Evolutionary conservation across 768 basidiomycete genomes (phyloP).

Genomic region (Exsudoporus frostii): DNA sequence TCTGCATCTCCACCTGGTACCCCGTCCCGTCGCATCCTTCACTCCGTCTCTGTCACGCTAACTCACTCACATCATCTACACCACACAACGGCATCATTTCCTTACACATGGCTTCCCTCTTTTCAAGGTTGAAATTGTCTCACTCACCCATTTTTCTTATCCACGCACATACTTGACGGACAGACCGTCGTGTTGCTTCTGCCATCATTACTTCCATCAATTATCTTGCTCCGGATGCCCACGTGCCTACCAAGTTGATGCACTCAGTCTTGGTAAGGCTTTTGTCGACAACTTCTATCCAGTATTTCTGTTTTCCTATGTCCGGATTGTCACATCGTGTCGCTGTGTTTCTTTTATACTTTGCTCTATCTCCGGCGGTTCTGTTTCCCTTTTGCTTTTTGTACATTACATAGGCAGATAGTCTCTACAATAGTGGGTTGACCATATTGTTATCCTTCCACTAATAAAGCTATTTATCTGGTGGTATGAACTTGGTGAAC

Average conservation of each 20-base stretch:
- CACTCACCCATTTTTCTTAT: slow-evolving; percentile 10
- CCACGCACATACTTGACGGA: slow-evolving; percentile 21
- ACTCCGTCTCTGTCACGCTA: slow-evolving; percentile 17
- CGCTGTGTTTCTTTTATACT: slow-evolving; percentile 12
- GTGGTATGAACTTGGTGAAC: slow-evolving; percentile 4
- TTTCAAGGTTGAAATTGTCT: slow-evolving; percentile 16
- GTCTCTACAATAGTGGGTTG: slow-evolving; percentile 53
- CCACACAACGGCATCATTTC: slow-evolving; percentile 30
- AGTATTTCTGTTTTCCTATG: slow-evolving; percentile 12
- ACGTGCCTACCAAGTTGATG: slow-evolving; percentile 9
- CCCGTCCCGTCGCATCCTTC: slow-evolving; percentile 24
- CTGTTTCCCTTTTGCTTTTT: slow-evolving; percentile 25
- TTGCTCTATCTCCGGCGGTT: slow-evolving; percentile 26
- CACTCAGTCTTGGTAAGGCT: slow-evolving; percentile 7
- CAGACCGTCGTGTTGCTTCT: slow-evolving; percentile 17
- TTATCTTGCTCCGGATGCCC: slow-evolving; percentile 14
- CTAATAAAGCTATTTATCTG: slow-evolving; percentile 47
- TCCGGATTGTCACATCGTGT: slow-evolving; percentile 16
- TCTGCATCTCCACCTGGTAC: slow-evolving; percentile 22
- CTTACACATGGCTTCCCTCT: slow-evolving; percentile 17
- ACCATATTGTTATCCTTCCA: slow-evolving; percentile 59
- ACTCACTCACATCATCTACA: slow-evolving; percentile 26
- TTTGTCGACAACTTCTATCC: slow-evolving; percentile 13
- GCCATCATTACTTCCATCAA: slow-evolving; percentile 9
- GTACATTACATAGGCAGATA: slow-evolving; percentile 44